These are phyloP conservation scores for Crithidia mellificae DNA, from an alignment of 208 protist genomes.

Conservation along the genomic window DNA sequence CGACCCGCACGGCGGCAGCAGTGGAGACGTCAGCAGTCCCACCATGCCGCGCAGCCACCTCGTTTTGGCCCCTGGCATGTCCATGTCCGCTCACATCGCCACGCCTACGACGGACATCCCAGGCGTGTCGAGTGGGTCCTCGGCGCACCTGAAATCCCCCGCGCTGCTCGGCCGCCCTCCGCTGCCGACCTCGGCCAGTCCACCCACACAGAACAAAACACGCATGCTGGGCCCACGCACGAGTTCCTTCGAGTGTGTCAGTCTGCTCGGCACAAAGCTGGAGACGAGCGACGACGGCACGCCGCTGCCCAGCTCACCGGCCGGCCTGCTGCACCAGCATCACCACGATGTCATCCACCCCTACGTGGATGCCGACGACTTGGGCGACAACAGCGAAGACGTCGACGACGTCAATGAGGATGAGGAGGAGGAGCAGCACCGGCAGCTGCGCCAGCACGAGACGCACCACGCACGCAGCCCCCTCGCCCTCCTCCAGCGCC, in stretches of 20 bases:
- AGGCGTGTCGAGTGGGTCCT: not conserved
- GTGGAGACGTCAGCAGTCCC: not conserved
- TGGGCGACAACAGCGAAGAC: constrained; percentile 2
- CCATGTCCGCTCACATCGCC: constrained; percentile 9
- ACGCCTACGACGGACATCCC: not conserved
- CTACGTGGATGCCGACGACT: constrained; percentile 10
- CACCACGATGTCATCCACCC: not conserved
- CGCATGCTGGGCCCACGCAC: constrained; percentile 6
- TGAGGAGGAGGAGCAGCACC: constrained; percentile 1
- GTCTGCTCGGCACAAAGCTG: constrained; percentile 18
- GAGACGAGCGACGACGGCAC: constrained; percentile 17
- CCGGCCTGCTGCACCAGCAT: not conserved
- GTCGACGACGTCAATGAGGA: constrained; percentile 1
- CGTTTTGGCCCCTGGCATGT: not conserved
- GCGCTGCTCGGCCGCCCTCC: constrained; percentile 6
- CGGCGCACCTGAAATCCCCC: not conserved
- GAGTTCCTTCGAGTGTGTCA: constrained; percentile 23
- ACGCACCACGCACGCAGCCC: too few species aligned
- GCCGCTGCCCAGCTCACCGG: not conserved
- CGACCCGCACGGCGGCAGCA: too few species aligned
- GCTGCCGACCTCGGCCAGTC: not conserved
- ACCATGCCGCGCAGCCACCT: not conserved
- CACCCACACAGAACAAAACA: not conserved
- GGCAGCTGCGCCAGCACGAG: not conserved
- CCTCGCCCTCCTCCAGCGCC: too few species aligned